Evolutionary conservation across 2,329 filamentous ascomycete species (phyloP).

Genomic region (Hypoxylon sp.): DNA sequence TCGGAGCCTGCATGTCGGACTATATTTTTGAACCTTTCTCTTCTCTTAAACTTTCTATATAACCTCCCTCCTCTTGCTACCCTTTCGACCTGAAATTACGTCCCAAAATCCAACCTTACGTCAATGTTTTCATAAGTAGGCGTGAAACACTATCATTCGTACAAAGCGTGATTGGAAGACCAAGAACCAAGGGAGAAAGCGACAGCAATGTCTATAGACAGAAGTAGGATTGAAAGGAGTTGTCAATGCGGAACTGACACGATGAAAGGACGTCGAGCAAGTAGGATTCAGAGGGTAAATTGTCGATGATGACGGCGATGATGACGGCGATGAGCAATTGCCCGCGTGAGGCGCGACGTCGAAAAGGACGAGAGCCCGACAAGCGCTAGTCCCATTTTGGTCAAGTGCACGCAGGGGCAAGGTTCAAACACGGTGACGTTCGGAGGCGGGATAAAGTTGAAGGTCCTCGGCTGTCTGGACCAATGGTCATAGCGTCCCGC

Average conservation of each 20-base stretch:
- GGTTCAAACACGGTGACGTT: constrained; percentile 39
- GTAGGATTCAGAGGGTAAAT: constrained; percentile 29
- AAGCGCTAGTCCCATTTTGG: constrained; percentile 45
- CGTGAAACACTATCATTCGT: constrained; percentile 31
- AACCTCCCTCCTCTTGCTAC: constrained; percentile 40
- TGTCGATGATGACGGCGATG: constrained; percentile 46
- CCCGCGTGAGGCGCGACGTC: constrained; percentile 52
- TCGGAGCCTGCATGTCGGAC: constrained; percentile 66
- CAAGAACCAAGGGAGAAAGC: constrained; percentile 32
- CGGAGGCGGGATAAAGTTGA: constrained; percentile 36
- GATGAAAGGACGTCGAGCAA: constrained; percentile 34
- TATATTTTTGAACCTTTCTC: constrained; percentile 31
- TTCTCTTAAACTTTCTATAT: constrained; percentile 36
- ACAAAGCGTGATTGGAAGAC: constrained; percentile 19
- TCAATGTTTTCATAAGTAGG: constrained; percentile 24
- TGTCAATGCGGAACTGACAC: constrained; percentile 13
- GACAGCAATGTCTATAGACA: constrained; percentile 33
- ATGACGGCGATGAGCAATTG: constrained; percentile 39
- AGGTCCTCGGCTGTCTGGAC: constrained; percentile 14
- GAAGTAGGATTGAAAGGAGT: constrained; percentile 18
- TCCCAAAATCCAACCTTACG: constrained; percentile 39
- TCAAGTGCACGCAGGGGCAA: constrained; percentile 42
- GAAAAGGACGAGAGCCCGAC: constrained; percentile 49
- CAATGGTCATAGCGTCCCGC: constrained; percentile 33
- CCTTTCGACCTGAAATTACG: constrained; percentile 30